A percentile compares a stretch with the other conserved stretches of the same genome.
phyloP scores from a whole-genome alignment of 208 protist genomes.

The Crithidia brevicula region DNA sequence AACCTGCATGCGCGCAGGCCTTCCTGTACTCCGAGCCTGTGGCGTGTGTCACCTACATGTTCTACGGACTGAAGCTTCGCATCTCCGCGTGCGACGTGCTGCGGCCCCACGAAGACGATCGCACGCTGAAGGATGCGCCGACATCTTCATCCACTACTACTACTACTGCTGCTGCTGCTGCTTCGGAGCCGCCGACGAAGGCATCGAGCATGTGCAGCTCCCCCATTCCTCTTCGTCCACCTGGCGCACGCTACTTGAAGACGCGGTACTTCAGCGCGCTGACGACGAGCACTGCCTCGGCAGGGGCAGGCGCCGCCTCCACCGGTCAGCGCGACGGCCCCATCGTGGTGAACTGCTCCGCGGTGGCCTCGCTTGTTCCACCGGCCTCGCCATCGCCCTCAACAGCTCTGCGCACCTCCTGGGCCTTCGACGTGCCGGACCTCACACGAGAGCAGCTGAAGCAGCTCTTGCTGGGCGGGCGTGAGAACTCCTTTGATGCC shows the following conservation, averaged over 20 bases:
- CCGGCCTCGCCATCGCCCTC: background rate
- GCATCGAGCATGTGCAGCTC: background rate
- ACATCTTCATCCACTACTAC: too few species aligned
- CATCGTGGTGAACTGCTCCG: slow-evolving; percentile 16
- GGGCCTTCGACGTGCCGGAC: slow-evolving; percentile 31
- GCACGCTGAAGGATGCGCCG: slow-evolving; percentile 8
- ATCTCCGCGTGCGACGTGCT: slow-evolving; percentile 49
- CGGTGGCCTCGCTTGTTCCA: slow-evolving; percentile 13
- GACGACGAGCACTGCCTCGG: background rate
- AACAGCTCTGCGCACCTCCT: slow-evolving; percentile 17
- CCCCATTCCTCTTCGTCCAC: slow-evolving; percentile 23
- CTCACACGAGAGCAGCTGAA: slow-evolving; percentile 41
- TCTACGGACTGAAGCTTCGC: slow-evolving; percentile 78
- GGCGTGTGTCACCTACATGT: slow-evolving; percentile 67
- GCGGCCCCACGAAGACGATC: slow-evolving; percentile 51
- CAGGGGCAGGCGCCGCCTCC: background rate
- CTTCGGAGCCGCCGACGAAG: slow-evolving; percentile 1
- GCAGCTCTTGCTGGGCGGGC: slow-evolving; percentile 38
- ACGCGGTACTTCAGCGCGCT: slow-evolving; percentile 26
- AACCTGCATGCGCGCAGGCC: slow-evolving; percentile 41
- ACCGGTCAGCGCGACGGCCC: background rate
- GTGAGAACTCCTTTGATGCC: slow-evolving; percentile 61
- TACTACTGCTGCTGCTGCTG: too few species aligned
- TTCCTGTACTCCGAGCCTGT: slow-evolving; percentile 76
- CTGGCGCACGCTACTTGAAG: slow-evolving; percentile 23